Evolutionary conservation across 208 protist species (phyloP).

Genomic region (Acanthamoeba rhysodes): DNA sequence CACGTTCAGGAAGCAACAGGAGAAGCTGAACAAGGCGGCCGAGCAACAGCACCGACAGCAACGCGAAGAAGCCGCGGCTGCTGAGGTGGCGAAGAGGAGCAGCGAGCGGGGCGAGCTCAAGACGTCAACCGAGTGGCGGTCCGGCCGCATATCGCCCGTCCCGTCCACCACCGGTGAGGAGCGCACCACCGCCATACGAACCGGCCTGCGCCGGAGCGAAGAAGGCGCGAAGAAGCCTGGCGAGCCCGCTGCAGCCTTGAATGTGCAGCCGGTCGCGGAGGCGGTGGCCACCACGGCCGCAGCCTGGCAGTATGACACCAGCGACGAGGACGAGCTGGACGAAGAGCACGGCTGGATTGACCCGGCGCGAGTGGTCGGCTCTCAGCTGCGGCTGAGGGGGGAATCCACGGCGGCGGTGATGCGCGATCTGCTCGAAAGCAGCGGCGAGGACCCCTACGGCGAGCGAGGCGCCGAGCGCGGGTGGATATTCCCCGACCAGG

Average conservation of each 20-base stretch:
- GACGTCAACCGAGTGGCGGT: too few species aligned
- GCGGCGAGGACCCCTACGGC: background rate
- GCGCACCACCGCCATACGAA: too few species aligned
- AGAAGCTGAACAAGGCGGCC: background rate
- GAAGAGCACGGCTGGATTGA: background rate
- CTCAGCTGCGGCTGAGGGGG: background rate
- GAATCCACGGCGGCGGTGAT: background rate
- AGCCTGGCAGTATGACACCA: background rate
- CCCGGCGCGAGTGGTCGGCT: background rate
- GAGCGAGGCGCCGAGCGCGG: background rate
- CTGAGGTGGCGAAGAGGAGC: too few species aligned
- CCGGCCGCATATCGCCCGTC: too few species aligned
- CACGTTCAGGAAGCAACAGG: background rate
- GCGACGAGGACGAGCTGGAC: background rate
- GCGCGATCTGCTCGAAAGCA: background rate
- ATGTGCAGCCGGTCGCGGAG: background rate
- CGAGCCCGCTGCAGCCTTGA: too few species aligned
- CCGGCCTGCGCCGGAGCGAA: too few species aligned
- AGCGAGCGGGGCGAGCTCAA: too few species aligned
- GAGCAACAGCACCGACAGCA: background rate
- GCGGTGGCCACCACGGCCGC: too few species aligned
- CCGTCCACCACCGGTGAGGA: too few species aligned
- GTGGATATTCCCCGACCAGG: background rate
- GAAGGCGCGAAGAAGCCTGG: too few species aligned
- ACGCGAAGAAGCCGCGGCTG: too few species aligned